Conservation (phyloP, 2,329 filamentous ascomycete species). For the Corynespora cassiicola region DNA sequence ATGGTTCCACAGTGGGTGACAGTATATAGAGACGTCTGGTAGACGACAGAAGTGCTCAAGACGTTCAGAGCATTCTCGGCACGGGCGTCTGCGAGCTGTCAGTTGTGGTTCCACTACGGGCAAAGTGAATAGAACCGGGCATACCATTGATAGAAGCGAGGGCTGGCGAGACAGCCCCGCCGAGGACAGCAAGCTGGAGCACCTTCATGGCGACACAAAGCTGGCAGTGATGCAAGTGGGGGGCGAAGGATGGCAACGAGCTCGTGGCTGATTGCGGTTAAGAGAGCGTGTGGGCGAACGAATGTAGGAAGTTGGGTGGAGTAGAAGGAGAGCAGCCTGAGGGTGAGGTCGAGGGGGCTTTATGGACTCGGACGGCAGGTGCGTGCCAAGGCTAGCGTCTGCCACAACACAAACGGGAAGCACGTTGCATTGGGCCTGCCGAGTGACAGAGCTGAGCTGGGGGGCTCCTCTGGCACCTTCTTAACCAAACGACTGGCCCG, state of each 20-base stretch:
- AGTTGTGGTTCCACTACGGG: neutral
- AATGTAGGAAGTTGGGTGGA: conserved; percentile 30
- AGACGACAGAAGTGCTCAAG: conserved; percentile 45
- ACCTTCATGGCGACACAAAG: conserved; percentile 34
- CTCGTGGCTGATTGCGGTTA: conserved; percentile 16
- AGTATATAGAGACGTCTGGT: conserved; percentile 46
- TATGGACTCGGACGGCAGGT: too few species aligned
- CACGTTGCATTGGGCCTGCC: too few species aligned
- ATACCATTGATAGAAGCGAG: conserved; percentile 27
- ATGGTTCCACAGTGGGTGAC: conserved; percentile 48
- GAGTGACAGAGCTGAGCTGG: too few species aligned
- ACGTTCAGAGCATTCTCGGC: conserved; percentile 23
- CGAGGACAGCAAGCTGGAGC: conserved; percentile 28
- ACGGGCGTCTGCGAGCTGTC: neutral
- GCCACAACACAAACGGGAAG: too few species aligned
- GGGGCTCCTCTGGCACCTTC: too few species aligned
- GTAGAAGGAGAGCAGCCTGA: conserved; percentile 16
- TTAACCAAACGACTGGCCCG: too few species aligned
- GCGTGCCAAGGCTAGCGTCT: too few species aligned
- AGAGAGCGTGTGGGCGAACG: conserved; percentile 17
- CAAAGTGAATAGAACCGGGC: conserved; percentile 9
- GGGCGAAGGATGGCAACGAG: conserved; percentile 23
- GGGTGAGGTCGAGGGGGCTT: too few species aligned
- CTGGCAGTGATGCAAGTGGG: conserved; percentile 17
- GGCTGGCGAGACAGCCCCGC: conserved; percentile 26